Evolutionary conservation across 306 rosid genomes (phyloP).

Genomic region (Cicer yamashitae): DNA sequence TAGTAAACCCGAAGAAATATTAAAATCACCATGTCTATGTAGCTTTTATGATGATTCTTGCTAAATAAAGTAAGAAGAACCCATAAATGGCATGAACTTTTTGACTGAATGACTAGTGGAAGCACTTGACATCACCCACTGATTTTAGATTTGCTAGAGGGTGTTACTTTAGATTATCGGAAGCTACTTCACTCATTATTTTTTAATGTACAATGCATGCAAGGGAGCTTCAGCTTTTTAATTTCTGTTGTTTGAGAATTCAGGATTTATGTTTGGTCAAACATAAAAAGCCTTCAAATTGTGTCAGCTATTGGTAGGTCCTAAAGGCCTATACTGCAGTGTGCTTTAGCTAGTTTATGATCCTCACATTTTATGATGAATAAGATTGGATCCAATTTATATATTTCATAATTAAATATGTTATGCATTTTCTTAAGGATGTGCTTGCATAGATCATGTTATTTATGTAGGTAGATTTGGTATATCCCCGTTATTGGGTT

Average conservation of each 20-base stretch:
- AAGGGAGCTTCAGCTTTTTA: slow-evolving; percentile 8
- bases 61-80: neutral
- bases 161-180: neutral
- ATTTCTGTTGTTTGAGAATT: neutral
- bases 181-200: neutral
- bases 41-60: neutral
- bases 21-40: neutral
- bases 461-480: slow-evolving; percentile 6
- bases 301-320: slow-evolving; percentile 5
- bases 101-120: neutral
- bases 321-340: slow-evolving; percentile 9
- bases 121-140: neutral
- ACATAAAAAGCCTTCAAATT: neutral
- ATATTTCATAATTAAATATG: slow-evolving; percentile 15
- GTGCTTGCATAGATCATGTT: slow-evolving; percentile 2
- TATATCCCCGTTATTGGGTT: neutral
- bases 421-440: slow-evolving; percentile 21
- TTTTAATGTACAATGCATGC: slow-evolving; percentile 21
- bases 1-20: neutral
- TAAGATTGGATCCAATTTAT: slow-evolving; percentile 16
- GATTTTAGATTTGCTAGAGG: slow-evolving; percentile 4
- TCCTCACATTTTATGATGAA: slow-evolving; percentile 1
- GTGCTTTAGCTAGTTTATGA: slow-evolving; percentile 8
- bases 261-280: slow-evolving; percentile 29
- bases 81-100: neutral